A percentile compares a stretch with the other conserved stretches of the same genome.
phyloP scores from a whole-genome alignment of 2,329 filamentous ascomycete genomes.

The Coniochaeta hoffmannii region DNA sequence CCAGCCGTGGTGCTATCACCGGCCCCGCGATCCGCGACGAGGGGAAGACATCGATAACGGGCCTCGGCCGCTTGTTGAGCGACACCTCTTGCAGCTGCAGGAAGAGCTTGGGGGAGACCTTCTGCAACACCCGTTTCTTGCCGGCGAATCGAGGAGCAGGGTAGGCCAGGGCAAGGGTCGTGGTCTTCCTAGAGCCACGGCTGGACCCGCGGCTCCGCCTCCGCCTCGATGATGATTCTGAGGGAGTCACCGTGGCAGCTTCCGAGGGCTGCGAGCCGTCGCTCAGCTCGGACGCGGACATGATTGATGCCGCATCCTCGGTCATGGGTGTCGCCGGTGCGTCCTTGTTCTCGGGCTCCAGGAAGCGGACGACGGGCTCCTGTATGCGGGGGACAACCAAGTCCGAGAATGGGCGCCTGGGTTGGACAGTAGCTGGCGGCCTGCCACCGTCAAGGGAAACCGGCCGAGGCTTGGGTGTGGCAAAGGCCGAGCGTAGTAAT shows the following conservation, averaged over 20 bases:
- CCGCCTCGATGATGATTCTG: constrained; percentile 24
- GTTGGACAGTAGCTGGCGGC: constrained; percentile 7
- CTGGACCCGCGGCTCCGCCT: constrained; percentile 23
- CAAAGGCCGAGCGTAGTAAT: constrained; percentile 34
- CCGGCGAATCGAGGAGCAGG: constrained; percentile 52
- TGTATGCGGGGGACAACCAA: constrained; percentile 20
- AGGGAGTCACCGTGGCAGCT: constrained; percentile 18
- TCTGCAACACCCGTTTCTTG: constrained; percentile 58
- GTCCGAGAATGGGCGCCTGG: constrained; percentile 27
- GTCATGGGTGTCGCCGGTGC: constrained; percentile 24
- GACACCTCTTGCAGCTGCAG: constrained; percentile 66
- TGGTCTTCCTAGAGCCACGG: not conserved
- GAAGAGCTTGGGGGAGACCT: constrained; percentile 60
- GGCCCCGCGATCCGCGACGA: constrained; percentile 50
- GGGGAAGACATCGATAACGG: constrained; percentile 67
- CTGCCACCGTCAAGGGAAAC: not conserved
- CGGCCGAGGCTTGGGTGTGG: constrained; percentile 22
- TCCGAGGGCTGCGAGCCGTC: constrained; percentile 20
- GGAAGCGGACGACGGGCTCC: constrained; percentile 39
- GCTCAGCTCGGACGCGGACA: constrained; percentile 37
- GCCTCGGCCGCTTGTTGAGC: constrained; percentile 52
- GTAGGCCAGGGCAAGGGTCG: constrained; percentile 60
- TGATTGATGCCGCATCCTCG: constrained; percentile 34
- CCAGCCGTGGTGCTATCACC: constrained; percentile 50
- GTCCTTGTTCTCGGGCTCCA: constrained; percentile 24